These are phyloP conservation scores for Oryza brachyantha DNA, from an alignment of 176 grass and related monocot species.

Conservation along the genomic window DNA sequence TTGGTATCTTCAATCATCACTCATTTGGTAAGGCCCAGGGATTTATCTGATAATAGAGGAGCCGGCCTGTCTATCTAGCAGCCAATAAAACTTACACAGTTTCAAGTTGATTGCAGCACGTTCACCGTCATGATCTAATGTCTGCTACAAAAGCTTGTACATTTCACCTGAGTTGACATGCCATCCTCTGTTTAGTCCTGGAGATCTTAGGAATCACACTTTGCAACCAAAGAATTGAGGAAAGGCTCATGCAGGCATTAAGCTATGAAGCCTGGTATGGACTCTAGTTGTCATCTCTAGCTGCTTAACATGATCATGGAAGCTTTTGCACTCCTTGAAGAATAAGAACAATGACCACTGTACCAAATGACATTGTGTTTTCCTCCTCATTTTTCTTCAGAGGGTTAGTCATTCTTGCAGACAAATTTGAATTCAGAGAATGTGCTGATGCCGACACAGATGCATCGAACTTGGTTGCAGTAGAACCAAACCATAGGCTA, in stretches of 20 bases:
- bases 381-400: neutral
- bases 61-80: neutral
- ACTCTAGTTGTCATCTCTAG: neutral
- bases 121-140: neutral
- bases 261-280: neutral
- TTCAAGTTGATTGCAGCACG: neutral
- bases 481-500: neutral
- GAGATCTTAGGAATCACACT: neutral
- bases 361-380: neutral
- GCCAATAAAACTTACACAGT: constrained; percentile 6
- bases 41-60: neutral
- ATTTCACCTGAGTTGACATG: neutral
- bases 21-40: constrained; percentile 14
- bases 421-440: neutral
- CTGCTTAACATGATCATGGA: neutral
- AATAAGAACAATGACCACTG: neutral
- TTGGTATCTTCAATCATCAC: constrained; percentile 5
- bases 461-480: neutral
- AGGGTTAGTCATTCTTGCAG: neutral
- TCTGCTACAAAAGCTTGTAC: neutral
- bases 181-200: neutral
- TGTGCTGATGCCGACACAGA: neutral
- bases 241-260: neutral
- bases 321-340: neutral
- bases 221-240: neutral